Evolutionary conservation across 2,329 filamentous ascomycete genomes (phyloP).

Genomic region (Phyllosticta citriasiana): DNA sequence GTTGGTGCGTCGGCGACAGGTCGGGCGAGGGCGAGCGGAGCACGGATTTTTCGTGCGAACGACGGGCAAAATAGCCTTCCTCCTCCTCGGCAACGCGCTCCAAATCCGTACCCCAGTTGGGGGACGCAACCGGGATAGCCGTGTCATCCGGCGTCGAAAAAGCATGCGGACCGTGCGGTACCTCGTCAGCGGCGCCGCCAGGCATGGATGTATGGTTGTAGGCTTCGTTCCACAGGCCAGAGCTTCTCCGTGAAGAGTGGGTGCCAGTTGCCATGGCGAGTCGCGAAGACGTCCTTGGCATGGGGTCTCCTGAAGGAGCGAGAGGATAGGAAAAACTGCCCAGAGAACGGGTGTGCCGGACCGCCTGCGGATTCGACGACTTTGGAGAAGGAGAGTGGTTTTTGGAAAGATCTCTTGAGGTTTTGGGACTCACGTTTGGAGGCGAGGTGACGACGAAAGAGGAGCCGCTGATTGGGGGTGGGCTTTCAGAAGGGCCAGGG

Average conservation of each 20-base stretch:
- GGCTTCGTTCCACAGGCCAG: conserved; percentile 24
- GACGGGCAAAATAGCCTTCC: conserved; percentile 17
- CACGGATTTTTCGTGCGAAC: conserved; percentile 17
- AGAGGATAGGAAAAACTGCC: conserved; percentile 48
- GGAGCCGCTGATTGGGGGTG: neutral
- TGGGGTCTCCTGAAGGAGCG: conserved; percentile 15
- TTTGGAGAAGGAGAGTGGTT: conserved; percentile 11
- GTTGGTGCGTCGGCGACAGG: conserved; percentile 10
- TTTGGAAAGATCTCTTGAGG: neutral
- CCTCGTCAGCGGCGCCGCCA: conserved; percentile 18
- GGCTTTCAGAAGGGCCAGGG: neutral
- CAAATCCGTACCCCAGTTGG: conserved; percentile 30
- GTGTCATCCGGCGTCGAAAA: conserved; percentile 34
- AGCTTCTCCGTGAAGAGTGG: conserved; percentile 17
- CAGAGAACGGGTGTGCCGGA: conserved; percentile 27
- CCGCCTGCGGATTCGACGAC: conserved; percentile 12
- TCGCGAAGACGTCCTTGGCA: conserved; percentile 29
- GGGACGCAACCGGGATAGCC: conserved; percentile 28
- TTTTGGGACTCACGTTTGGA: conserved; percentile 15
- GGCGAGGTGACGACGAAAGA: neutral
- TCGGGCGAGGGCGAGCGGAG: conserved; percentile 11
- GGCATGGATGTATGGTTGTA: conserved; percentile 8
- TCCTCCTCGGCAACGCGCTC: conserved; percentile 27
- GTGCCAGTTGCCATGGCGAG: conserved; percentile 12
- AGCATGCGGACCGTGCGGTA: conserved; percentile 27